Evolutionary conservation across 2,329 filamentous ascomycete species (phyloP).

Genomic region (Hypomyces rosellus): DNA sequence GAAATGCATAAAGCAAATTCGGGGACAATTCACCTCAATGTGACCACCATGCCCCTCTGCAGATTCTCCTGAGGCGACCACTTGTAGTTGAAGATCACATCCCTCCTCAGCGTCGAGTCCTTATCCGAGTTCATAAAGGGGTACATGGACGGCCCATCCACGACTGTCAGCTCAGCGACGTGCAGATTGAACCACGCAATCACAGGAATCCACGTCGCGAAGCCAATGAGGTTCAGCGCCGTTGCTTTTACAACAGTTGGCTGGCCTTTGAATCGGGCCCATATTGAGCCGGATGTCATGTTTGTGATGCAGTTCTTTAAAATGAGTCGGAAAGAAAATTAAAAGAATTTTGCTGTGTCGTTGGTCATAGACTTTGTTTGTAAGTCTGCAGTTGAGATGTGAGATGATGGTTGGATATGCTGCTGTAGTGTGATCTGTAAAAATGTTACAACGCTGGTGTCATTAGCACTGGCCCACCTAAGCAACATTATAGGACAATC

Average conservation of each 20-base stretch:
- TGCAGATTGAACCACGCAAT: constrained; percentile 56
- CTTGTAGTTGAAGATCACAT: constrained; percentile 55
- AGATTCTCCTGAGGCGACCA: constrained; percentile 52
- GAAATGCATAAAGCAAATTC: neutral
- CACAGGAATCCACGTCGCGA: constrained; percentile 57
- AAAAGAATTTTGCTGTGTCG: too few species aligned
- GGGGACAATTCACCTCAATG: constrained; percentile 49
- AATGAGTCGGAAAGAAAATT: too few species aligned
- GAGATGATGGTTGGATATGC: too few species aligned
- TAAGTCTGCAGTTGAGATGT: too few species aligned
- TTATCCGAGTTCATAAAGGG: constrained; percentile 66
- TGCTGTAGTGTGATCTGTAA: too few species aligned
- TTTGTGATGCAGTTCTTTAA: neutral
- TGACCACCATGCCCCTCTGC: constrained; percentile 67
- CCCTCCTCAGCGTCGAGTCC: constrained; percentile 46
- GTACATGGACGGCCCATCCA: constrained; percentile 66
- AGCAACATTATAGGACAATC: neutral
- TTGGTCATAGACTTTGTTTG: too few species aligned
- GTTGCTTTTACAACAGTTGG: constrained; percentile 27
- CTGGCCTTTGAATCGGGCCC: constrained; percentile 26
- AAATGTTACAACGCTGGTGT: neutral
- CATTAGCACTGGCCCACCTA: neutral
- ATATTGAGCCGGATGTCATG: constrained; percentile 32
- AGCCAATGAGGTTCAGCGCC: constrained; percentile 42
- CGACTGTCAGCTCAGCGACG: constrained; percentile 51